Evolutionary conservation across 345 rosid species (phyloP).

Genomic region (Mangifera indica): DNA sequence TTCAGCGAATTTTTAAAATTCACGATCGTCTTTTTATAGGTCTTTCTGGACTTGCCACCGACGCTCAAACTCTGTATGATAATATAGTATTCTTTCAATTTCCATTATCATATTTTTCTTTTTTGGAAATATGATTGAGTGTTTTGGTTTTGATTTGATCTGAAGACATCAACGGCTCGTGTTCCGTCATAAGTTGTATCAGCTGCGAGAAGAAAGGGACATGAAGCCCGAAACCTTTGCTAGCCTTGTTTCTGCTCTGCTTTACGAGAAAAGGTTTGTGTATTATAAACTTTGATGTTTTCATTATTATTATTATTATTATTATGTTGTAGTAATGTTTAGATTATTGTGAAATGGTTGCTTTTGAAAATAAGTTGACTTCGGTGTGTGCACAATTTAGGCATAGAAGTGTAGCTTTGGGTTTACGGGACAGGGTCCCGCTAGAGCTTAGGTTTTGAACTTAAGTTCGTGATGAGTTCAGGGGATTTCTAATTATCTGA

Average conservation of each 20-base stretch:
- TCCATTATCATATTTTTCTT: neutral
- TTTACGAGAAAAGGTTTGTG: slow-evolving; percentile 86
- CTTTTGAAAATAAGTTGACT: neutral
- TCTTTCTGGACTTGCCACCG: slow-evolving; percentile 93
- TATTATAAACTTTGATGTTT: neutral
- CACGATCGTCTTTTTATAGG: slow-evolving; percentile 88
- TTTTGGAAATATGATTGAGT: neutral
- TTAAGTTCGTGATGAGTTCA: neutral
- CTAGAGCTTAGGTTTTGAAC: no score
- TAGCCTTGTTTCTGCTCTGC: slow-evolving; percentile 87
- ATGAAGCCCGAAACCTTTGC: slow-evolving; percentile 99
- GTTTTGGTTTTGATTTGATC: slow-evolving; percentile 7
- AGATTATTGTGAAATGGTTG: neutral
- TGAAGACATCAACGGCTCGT: slow-evolving; percentile 87
- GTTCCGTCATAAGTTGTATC: slow-evolving; percentile 85
- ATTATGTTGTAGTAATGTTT: neutral
- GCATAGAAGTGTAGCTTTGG: neutral
- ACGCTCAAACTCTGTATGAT: slow-evolving; percentile 80
- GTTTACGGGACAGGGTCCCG: neutral
- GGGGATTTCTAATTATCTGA: neutral
- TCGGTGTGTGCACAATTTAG: neutral
- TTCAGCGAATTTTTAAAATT: slow-evolving; percentile 75
- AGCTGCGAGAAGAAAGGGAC: slow-evolving; percentile 94
- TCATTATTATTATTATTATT: neutral
- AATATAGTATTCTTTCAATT: neutral